phyloP scores from a whole-genome alignment of 345 rosid species.

The Kandelia obovata region DNA sequence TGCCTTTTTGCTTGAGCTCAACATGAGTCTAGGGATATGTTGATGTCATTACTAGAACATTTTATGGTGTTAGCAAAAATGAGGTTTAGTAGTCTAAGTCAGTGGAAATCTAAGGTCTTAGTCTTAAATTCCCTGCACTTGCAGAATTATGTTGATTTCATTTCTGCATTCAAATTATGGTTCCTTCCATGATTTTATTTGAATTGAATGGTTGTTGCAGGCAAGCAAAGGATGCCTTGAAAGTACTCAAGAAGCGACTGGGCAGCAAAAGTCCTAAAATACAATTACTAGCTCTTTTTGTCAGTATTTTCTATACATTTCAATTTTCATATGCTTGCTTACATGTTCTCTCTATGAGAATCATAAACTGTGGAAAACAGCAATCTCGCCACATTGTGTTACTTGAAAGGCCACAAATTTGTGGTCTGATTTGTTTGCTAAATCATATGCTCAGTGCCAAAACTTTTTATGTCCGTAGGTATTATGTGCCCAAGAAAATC shows the following conservation, averaged over 20 bases:
- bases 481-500: no score
- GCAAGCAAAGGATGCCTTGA: slow-evolving; percentile 86
- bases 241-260: slow-evolving; percentile 83
- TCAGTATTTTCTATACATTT: slow-evolving; percentile 37
- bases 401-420: not conserved
- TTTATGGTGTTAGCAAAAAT: not conserved
- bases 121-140: no score
- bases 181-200: not conserved
- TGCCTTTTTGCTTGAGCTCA: not conserved
- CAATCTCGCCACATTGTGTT: not conserved
- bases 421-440: no score
- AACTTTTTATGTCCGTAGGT: no score
- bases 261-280: slow-evolving; percentile 86
- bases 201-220: slow-evolving; percentile 41
- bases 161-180: not conserved
- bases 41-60: no score
- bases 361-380: not conserved
- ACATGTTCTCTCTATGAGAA: not conserved
- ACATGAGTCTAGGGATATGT: no score
- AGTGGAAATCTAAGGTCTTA: not conserved
- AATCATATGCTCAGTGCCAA: no score
- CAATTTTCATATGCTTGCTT: slow-evolving; percentile 6
- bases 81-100: not conserved
- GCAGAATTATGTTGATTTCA: not conserved
- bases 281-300: slow-evolving; percentile 82